phyloP scores from a whole-genome alignment of 768 basidiomycete genomes.

The Fibroporia radiculosa region DNA sequence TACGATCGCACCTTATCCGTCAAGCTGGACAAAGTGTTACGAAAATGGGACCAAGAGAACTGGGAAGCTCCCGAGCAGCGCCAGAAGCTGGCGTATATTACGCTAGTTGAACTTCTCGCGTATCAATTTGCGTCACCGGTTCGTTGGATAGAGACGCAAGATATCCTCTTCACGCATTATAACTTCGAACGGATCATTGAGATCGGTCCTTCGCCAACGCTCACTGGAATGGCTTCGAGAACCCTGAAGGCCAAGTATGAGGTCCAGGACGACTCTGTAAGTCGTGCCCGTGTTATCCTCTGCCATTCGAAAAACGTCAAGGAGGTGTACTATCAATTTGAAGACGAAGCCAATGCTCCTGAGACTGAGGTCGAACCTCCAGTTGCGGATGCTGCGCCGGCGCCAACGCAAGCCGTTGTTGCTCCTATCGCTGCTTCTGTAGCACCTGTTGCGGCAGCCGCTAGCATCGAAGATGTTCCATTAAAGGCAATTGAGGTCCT shows the following conservation, averaged over 20 bases:
- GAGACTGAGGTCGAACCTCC: constrained; percentile 29
- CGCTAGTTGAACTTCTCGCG: constrained; percentile 92
- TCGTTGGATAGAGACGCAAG: constrained; percentile 99
- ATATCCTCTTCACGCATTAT: constrained; percentile 81
- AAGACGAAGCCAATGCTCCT: constrained; percentile 63
- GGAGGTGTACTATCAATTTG: constrained; percentile 97
- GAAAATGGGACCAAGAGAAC: constrained; percentile 85
- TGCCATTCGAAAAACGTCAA: constrained; percentile 94
- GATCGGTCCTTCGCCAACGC: constrained; percentile 91
- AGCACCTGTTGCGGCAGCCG: constrained; percentile 52
- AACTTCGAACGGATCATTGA: constrained; percentile 92
- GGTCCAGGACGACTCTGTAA: constrained; percentile 75
- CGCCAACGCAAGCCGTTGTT: constrained; percentile 33
- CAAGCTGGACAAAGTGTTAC: constrained; percentile 89
- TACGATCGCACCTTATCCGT: constrained; percentile 97
- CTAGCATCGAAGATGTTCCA: constrained; percentile 82
- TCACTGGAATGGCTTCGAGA: constrained; percentile 89
- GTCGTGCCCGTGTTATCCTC: constrained; percentile 70
- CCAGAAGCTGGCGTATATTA: constrained; percentile 90
- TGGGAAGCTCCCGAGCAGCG: constrained; percentile 81
- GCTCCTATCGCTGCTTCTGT: constrained; percentile 34
- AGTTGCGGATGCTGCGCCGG: constrained; percentile 23
- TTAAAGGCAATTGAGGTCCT: constrained; percentile 88
- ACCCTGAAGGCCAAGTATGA: constrained; percentile 95
- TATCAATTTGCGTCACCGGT: constrained; percentile 99